Base-by-base conservation (phyloP, 2,329 filamentous ascomycete species). In the Fusarium floridanum region DNA sequence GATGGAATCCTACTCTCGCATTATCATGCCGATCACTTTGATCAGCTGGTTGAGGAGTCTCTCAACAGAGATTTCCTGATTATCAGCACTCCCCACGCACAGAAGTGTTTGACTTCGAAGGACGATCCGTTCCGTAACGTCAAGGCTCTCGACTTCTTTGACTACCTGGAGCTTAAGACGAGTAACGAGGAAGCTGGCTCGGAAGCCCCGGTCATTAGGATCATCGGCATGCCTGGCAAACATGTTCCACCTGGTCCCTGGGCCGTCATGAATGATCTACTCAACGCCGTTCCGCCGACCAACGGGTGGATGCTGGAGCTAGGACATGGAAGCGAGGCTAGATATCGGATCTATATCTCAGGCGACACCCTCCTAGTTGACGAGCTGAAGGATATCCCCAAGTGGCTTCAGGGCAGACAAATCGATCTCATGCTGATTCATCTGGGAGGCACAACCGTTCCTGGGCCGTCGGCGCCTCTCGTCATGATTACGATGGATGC, bases 401-500 rank as follows among this genome's bases (percentile, higher is more conserved):
- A 88, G 70, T 84, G 87, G 57, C 90, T 91, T 73, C 82, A 83
- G 20, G 84, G 84, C 4, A 82, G 88, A 59, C 85, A 85, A 37
- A 89, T 93, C 65, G 90, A 93, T 76, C 81, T 93, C 63, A 93
- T 93, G 91, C 84, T 93, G 14, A 85, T 91, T 2, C 91, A 93
- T 71, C 82, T 93, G 0, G 91, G 91, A 22, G 91, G 91, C 3
- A 93, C 91, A 0, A 92, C 90, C 5, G 89, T 93, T 34, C 91
- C 91, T 0, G 85, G 87, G 1, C 89, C 90, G 0, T 84, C 85
- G 6, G 76, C 90, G 79, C 89, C 90, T 53, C 80, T 92, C 69
- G 68, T 92, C 27, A 92, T 92, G 91, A 89, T 92, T 3, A 93
- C 91, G 0, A 93, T 93, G 91, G 91, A 93, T 79, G 91, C 88